phyloP scores from a whole-genome alignment of 2,329 filamentous ascomycete genomes.

The Nemania sp. region DNA sequence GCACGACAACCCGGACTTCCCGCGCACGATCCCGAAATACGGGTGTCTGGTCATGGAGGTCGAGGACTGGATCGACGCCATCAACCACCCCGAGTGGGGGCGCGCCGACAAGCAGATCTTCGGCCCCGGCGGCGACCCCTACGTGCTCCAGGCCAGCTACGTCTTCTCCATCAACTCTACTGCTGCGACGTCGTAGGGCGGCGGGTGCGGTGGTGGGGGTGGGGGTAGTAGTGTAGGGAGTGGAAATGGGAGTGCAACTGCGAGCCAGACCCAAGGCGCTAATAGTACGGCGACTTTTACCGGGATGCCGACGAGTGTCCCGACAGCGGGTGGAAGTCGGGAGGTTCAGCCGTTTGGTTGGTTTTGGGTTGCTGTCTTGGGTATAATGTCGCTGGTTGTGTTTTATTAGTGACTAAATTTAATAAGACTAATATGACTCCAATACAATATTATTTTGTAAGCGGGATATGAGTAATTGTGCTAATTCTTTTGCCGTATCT shows the following conservation, averaged over 20 bases:
- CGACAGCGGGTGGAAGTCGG: not conserved
- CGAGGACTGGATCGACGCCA: slow-evolving; percentile 92
- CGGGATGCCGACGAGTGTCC: slow-evolving; percentile 1
- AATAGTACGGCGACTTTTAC: slow-evolving; percentile 1
- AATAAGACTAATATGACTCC: slow-evolving; percentile 31
- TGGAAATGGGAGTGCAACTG: not conserved
- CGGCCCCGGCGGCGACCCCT: slow-evolving; percentile 69
- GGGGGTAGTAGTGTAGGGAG: slow-evolving; percentile 9
- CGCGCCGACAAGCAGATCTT: slow-evolving; percentile 72
- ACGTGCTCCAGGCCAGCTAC: slow-evolving; percentile 72
- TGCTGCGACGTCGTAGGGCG: slow-evolving; percentile 43
- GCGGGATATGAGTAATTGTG: not conserved
- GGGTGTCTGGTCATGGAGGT: slow-evolving; percentile 93
- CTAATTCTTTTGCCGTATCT: not conserved
- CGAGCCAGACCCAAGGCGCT: slow-evolving; percentile 1
- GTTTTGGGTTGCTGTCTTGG: slow-evolving; percentile 6
- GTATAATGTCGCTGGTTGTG: slow-evolving; percentile 23
- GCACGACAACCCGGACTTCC: slow-evolving; percentile 63
- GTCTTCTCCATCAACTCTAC: slow-evolving; percentile 65
- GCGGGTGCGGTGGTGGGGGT: slow-evolving; percentile 28
- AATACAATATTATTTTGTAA: not conserved
- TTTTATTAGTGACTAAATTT: slow-evolving; percentile 24
- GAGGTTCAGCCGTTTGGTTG: not conserved
- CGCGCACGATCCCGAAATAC: slow-evolving; percentile 76
- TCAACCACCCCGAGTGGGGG: slow-evolving; percentile 92